Percentiles rank a stretch among this genome's conserved stretches.
phyloP scores from a whole-genome alignment of 345 rosid genomes.

The Tarenaya hassleriana region DNA sequence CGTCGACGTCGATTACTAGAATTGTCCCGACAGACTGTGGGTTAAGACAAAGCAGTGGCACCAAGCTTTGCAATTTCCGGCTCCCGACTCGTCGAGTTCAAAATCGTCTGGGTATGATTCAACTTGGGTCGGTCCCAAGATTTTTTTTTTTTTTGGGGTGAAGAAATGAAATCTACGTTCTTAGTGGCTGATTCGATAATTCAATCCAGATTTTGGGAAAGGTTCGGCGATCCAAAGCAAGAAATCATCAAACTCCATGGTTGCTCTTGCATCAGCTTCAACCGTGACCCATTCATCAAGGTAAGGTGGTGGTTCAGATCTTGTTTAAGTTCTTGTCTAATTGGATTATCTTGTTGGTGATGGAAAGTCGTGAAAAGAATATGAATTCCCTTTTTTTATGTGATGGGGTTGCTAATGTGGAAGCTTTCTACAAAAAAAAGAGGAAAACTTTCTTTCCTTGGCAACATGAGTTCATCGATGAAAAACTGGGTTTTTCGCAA shows the following conservation, averaged over 20 bases:
- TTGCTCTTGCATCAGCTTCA: slow-evolving; percentile 33
- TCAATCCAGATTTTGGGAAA: slow-evolving; percentile 38
- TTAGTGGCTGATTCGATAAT: too few species aligned
- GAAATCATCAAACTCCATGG: slow-evolving; percentile 24
- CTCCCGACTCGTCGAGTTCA: slow-evolving; percentile 27
- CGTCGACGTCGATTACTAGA: slow-evolving; percentile 75
- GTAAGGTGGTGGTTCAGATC: too few species aligned
- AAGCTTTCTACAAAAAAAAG: too few species aligned
- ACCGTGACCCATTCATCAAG: slow-evolving; percentile 34
- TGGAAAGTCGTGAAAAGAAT: not conserved
- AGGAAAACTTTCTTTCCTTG: too few species aligned
- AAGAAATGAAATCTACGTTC: too few species aligned
- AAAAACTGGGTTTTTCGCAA: too few species aligned
- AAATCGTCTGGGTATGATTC: slow-evolving; percentile 43
- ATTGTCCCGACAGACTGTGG: slow-evolving; percentile 42
- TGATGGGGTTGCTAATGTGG: too few species aligned
- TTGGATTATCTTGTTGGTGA: too few species aligned
- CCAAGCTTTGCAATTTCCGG: slow-evolving; percentile 22
- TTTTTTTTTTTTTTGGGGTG: not conserved
- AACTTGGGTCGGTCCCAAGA: not conserved
- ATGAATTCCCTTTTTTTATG: too few species aligned
- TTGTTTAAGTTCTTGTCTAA: not conserved
- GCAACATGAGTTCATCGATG: too few species aligned
- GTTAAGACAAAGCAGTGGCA: slow-evolving; percentile 28
- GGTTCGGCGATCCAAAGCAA: slow-evolving; percentile 31